Percentiles rank a stretch among this genome's conserved stretches.
Conservation (phyloP, 768 basidiomycete species). For the Gloeopeniophorella convolvens region DNA sequence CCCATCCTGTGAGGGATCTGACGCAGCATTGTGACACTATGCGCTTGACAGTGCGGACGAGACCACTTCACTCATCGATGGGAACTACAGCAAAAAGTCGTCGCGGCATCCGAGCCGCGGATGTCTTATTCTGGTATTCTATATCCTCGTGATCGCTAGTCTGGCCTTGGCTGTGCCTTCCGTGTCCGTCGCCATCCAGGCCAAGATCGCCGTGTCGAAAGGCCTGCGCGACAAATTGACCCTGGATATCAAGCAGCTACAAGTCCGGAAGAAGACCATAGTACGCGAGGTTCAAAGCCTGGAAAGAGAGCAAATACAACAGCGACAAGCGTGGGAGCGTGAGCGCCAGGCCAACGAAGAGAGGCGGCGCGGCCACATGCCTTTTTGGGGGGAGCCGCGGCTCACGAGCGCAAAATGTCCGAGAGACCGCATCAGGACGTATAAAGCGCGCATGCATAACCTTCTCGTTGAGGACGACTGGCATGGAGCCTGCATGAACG, state of each 20-base stretch:
- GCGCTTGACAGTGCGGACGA: not conserved
- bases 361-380: conserved; percentile 10
- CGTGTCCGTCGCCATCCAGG: not conserved
- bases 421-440: conserved; percentile 5
- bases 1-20: too few species aligned
- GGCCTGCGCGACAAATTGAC: not conserved
- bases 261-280: not conserved
- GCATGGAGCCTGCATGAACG: conserved; percentile 21
- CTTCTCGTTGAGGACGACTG: conserved; percentile 23
- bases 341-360: conserved; percentile 17
- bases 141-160: not conserved
- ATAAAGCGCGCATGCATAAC: conserved; percentile 21
- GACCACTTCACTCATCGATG: not conserved
- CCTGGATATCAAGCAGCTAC: not conserved
- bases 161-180: not conserved
- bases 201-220: conserved; percentile 1
- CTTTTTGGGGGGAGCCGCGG: conserved; percentile 14
- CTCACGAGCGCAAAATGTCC: conserved; percentile 7
- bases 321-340: conserved; percentile 12
- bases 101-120: not conserved
- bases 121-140: not conserved
- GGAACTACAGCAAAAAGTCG: not conserved
- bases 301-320: conserved; percentile 7
- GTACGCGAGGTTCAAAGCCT: conserved; percentile 7
- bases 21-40: too few species aligned